Evolutionary conservation across 108 stramenopile genomes (phyloP), one percentile per base, ranked within the genome.

Genomic region (Asterionellopsis glacialis): DNA sequence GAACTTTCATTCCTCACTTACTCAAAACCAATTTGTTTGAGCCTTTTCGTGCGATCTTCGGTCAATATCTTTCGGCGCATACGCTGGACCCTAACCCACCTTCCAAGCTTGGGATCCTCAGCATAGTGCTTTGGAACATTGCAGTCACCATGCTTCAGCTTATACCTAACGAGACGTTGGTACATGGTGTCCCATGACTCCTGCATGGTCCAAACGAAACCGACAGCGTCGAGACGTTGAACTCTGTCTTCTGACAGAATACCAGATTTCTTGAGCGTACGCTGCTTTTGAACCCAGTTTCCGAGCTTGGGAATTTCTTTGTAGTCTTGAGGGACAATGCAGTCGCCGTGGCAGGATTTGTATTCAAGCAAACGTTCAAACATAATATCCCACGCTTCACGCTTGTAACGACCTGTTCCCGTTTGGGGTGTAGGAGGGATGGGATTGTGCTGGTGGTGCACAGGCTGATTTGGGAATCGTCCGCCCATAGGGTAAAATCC

Each of bases 281-380:
- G 84, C 45, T 72, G 68, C 59, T 80, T 81, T 0, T 82, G 73
- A 10, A 87, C 82, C 86, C 86, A 87, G 18, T 68, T 62, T 15
- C 58, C 66, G 11, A 90, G 61, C 49, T 74, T 48, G 18, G 68
- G 63, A 71, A 80, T 78, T 21, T 53, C 56, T 52, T 42, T 12
- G 38, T 77, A 77, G 26, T 25, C 39, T 51, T 68, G 71, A 23
- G 84, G 78, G 9, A 86, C 81, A 57, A 64, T 58, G 23, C 66
- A 71, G 64, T 82, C 67, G 19, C 76, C 72, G 55, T 80, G 55
- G 48, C 21, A 7, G 7, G 48, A 21, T 23, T 49, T 49, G 48
- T 49, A 49, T 23, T 49, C 22, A 23, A 21, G 48, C 22, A 49
- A 23, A 23, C 23, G 48, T 6, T 49, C 48, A 21, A 49, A 33